Percentiles rank a stretch among this genome's conserved stretches.
Conservation (phyloP, 345 rosid genomes). For the Abelmoschus esculentus region DNA sequence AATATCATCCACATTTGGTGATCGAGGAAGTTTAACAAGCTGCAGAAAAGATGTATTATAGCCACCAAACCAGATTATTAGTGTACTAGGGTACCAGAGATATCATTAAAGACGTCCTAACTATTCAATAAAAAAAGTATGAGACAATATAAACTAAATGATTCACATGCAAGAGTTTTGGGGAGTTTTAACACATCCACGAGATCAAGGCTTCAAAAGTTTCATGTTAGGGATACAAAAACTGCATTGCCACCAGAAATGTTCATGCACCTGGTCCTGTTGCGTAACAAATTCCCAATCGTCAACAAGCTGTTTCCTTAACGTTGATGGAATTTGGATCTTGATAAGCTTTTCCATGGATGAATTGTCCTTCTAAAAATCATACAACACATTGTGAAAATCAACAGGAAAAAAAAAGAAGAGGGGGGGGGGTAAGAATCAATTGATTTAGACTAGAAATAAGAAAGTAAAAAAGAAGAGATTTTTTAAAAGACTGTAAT, state of each 20-base stretch:
- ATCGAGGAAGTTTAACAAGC: conserved; percentile 93
- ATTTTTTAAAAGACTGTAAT: background rate
- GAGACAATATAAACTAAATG: background rate
- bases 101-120: background rate
- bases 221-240: background rate
- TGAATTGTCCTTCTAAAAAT: conserved; percentile 42
- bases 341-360: conserved; percentile 60
- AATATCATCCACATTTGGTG: conserved; percentile 82
- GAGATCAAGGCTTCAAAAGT: background rate
- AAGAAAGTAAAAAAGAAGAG: background rate
- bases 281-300: conserved; percentile 75
- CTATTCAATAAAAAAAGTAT: background rate
- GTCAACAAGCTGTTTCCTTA: conserved; percentile 80
- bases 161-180: background rate
- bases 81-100: background rate
- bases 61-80: conserved; percentile 10
- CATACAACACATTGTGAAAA: conserved; percentile 1
- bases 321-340: conserved; percentile 75
- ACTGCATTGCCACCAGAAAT: background rate
- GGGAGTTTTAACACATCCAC: background rate
- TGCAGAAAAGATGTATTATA: conserved; percentile 27
- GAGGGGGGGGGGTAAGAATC: background rate
- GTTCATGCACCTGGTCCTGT: conserved; percentile 65
- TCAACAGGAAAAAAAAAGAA: background rate
- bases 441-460: conserved; percentile 3